phyloP scores from a whole-genome alignment of 495 filamentous ascomycete genomes.

The Hypomontagnella monticulosa region DNA sequence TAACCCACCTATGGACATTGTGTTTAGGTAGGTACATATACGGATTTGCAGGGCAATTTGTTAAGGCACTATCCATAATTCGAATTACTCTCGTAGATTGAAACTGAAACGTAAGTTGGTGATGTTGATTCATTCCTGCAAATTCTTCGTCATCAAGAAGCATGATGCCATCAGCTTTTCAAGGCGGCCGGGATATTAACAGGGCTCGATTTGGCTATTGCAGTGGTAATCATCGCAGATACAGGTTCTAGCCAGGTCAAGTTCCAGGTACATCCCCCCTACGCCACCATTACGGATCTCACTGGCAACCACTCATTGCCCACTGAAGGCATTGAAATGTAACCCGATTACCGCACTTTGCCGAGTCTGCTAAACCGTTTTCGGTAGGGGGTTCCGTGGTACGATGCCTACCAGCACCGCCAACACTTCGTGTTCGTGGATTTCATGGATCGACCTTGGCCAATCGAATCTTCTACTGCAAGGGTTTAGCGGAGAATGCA shows the following conservation, averaged over 20 bases:
- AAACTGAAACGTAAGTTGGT: too few relatives aligned
- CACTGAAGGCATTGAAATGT: constrained; percentile 18
- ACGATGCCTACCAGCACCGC: constrained; percentile 14
- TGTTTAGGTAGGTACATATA: too few relatives aligned
- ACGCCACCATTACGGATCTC: constrained; percentile 25
- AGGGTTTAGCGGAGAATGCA: constrained; percentile 29
- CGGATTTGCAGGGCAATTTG: too few relatives aligned
- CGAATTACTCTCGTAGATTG: too few relatives aligned
- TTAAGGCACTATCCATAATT: too few relatives aligned
- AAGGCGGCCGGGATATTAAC: constrained; percentile 8
- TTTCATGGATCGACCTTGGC: constrained; percentile 27
- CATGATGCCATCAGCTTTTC: constrained; percentile 16
- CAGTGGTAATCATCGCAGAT: constrained; percentile 26
- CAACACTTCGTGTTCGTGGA: constrained; percentile 32
- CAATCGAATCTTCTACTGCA: constrained; percentile 36
- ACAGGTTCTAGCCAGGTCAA: constrained; percentile 23
- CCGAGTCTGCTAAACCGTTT: constrained; percentile 34
- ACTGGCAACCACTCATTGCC: constrained; percentile 13
- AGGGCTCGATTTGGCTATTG: constrained; percentile 25
- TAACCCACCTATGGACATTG: too few relatives aligned
- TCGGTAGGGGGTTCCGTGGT: constrained; percentile 20
- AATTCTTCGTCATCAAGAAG: not conserved
- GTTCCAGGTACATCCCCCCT: constrained; percentile 12
- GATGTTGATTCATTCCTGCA: not conserved
- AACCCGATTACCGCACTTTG: constrained; percentile 34